A percentile compares a stretch with the other conserved stretches of the same genome.
Evolutionary conservation across 257 asterid species (phyloP).

Genomic region (Knoxia roxburghii): DNA sequence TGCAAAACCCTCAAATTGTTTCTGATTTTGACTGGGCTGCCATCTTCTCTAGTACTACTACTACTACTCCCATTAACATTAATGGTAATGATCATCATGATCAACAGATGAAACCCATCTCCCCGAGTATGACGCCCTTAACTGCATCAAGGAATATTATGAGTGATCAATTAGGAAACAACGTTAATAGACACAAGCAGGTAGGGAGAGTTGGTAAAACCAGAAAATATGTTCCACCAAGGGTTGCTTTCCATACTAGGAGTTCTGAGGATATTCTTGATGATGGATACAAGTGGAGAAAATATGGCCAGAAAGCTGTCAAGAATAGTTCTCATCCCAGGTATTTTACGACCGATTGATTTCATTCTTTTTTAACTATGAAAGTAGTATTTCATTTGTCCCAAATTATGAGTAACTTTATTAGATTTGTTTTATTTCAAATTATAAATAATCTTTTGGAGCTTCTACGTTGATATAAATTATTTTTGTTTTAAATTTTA

Average conservation of each 20-base stretch:
- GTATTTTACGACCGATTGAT: conserved; percentile 24
- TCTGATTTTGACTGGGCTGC: conserved; percentile 43
- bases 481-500: too few species aligned
- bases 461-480: too few species aligned
- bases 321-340: conserved; percentile 77
- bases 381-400: too few species aligned
- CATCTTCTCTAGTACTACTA: conserved; percentile 20
- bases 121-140: conserved; percentile 9
- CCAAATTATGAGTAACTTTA: too few species aligned
- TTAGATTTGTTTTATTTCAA: too few species aligned
- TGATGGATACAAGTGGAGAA: conserved; percentile 92
- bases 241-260: conserved; percentile 85
- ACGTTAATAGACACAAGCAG: conserved; percentile 31
- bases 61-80: neutral
- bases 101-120: conserved; percentile 9
- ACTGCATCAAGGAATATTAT: conserved; percentile 13
- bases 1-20: conserved; percentile 41
- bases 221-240: conserved; percentile 56
- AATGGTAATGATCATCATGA: conserved; percentile 13
- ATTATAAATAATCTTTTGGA: too few species aligned
- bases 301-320: conserved; percentile 91
- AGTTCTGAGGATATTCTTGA: conserved; percentile 88
- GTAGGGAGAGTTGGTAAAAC: conserved; percentile 32
- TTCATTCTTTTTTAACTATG: neutral
- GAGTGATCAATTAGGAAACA: conserved; percentile 25